phyloP scores from a whole-genome alignment of 2,329 filamentous ascomycete genomes.

The Penicillium palitans region DNA sequence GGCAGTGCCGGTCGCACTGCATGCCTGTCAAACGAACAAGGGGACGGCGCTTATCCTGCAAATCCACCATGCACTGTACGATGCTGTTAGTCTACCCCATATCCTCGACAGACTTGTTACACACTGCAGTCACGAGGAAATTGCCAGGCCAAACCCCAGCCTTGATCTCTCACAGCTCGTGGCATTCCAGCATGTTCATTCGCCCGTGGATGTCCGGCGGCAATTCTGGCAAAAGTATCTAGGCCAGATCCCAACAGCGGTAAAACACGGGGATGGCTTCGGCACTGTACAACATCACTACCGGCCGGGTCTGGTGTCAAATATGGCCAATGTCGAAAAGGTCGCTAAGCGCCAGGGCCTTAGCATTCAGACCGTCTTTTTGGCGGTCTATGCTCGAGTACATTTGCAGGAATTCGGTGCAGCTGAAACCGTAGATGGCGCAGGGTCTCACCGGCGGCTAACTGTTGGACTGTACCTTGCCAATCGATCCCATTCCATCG shows the following conservation, averaged over 20 bases:
- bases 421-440: background rate
- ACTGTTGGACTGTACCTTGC: slow-evolving; percentile 81
- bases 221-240: slow-evolving; percentile 50
- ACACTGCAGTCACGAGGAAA: slow-evolving; percentile 39
- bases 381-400: slow-evolving; percentile 66
- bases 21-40: slow-evolving; percentile 31
- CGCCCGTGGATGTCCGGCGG: slow-evolving; percentile 33
- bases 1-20: slow-evolving; percentile 35
- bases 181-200: slow-evolving; percentile 32
- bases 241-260: slow-evolving; percentile 7
- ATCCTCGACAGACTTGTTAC: slow-evolving; percentile 58
- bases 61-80: slow-evolving; percentile 87
- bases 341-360: slow-evolving; percentile 56
- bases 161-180: slow-evolving; percentile 47
- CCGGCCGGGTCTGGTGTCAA: slow-evolving; percentile 49
- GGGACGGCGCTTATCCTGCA: slow-evolving; percentile 51
- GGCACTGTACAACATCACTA: slow-evolving; percentile 41
- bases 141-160: slow-evolving; percentile 16
- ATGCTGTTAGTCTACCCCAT: slow-evolving; percentile 72
- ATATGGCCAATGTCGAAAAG: slow-evolving; percentile 44
- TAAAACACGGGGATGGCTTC: slow-evolving; percentile 12
- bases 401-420: slow-evolving; percentile 37
- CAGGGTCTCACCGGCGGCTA: slow-evolving; percentile 40
- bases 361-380: slow-evolving; percentile 71
- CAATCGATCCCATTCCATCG: slow-evolving; percentile 62